Base-by-base conservation (phyloP, 306 rosid genomes). In the Vigna radiata region DNA sequence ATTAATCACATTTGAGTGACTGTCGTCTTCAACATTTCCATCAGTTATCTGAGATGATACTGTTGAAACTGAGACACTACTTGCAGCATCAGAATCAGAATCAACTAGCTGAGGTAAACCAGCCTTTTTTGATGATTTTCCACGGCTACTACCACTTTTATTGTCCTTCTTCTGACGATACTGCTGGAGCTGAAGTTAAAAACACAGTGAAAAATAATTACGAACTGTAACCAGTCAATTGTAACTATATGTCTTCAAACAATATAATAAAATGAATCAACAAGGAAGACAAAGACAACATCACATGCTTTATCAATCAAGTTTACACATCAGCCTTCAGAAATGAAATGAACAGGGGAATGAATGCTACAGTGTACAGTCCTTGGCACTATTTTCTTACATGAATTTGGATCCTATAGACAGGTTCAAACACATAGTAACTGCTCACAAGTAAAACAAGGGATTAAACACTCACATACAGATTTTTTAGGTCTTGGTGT, bases 111-210 rank as follows among this genome's bases (percentile, higher is more conserved):
- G 88, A 25, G 80, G 66, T 82, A 81, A 87, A 58, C 79, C 76
- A 53, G 88, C 78, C 63, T 75, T 86, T 80, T 92, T 90, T 16
- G 90, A 83, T 31, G 97, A 86, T 78, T 86, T 92, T 75, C 91
- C 96, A 3, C 78, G 94, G 81, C 87, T 89, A 69, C 91, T 87
- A 86, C 93, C 85, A 79, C 99, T 89, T 81, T 89, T 88, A 60
- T 17, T 54, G 46, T 92, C 98, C 89, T 90, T 95, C 85, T 92
- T 95, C 87, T 95, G 95, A 15, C 97, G 97, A 83, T 25, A 95
- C 80, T 92, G 97, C 77, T 90, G 94, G 72, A 95, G 96, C 97
- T 95, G 92, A 72, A 67, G 81, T 8, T 59, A 81, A 29, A 55
- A 64, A 79, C 19, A 46, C 72, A 21, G 73, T 12, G 47, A 60